Base-by-base conservation (phyloP, 768 basidiomycete species). In the Kwoniella sp. region DNA sequence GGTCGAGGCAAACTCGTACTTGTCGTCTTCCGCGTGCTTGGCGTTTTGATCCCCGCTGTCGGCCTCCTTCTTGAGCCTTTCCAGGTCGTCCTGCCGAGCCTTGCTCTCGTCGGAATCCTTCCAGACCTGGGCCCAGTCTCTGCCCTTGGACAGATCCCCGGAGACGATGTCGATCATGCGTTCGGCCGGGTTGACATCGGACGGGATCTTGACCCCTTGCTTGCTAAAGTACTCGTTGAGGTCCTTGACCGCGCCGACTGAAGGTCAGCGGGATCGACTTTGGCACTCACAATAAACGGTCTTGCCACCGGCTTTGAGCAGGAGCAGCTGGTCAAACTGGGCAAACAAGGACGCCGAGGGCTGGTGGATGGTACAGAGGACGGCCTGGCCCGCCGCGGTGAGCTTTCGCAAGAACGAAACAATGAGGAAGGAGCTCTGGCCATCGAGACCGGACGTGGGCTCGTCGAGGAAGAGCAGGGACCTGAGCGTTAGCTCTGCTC, bases 71-170 rank as follows among this genome's bases (percentile, higher is more conserved):
- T 79, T 78, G 55, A 80, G 74, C 27, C 62, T 62, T 39, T 77
- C 75, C 44, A 82, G 77, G 53, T 81, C 77, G 3, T 60, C 56
- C 54, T 68, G 63, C 4, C 76, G 63, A 3, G 56, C 51, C 27
- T 62, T 53, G 27, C 51, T 63, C 71, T 89, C 84, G 0, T 81
- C 77, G 3, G 84, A 87, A 15, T 84, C 82, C 12, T 80, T 72
- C 89, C 89, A 91, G 32, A 87, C 75, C 50, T 87, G 82, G 41
- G 83, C 82, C 89, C 89, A 91, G 60, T 91, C 88, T 33, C 81
- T 80, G 28, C 81, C 80, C 44, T 83, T 78, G 1, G 86, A 86
- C 25, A 87, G 77, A 27, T 57, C 60, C 6, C 63, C 63, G 0
- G 86, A 82, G 10, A 83, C 78, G 32, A 85, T 78, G 32, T 88